A percentile compares a stretch with the other conserved stretches of the same genome.
phyloP scores from a whole-genome alignment of 371 early-diverging fungal genomes.

The Catenaria anguillulae region DNA sequence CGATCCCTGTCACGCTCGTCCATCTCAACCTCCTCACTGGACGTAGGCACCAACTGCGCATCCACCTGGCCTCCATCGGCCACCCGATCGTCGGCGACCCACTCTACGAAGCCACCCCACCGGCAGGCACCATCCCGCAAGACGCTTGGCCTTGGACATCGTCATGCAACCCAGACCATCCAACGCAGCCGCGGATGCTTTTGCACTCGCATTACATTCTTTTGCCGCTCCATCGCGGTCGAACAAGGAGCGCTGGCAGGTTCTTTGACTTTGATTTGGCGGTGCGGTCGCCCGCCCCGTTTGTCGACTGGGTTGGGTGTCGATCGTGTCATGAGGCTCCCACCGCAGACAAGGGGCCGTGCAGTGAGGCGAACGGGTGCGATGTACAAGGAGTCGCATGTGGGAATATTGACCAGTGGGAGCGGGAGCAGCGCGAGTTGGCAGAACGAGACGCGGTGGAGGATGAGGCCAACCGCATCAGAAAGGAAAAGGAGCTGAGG shows the following conservation, averaged over 20 bases:
- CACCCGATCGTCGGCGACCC: constrained; percentile 49
- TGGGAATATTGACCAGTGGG: too few relatives aligned
- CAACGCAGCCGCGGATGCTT: background rate
- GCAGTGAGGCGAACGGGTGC: too few relatives aligned
- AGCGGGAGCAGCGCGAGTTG: too few relatives aligned
- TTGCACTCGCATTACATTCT: constrained; percentile 4
- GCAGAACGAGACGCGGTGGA: too few relatives aligned
- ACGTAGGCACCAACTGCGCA: constrained; percentile 51
- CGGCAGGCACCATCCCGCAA: background rate
- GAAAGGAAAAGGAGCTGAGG: too few relatives aligned
- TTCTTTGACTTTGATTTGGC: background rate
- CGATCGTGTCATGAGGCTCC: too few relatives aligned
- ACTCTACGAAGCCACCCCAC: constrained; percentile 20
- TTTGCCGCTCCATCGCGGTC: background rate
- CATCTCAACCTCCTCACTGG: constrained; percentile 41
- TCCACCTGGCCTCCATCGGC: constrained; percentile 40
- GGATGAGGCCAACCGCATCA: too few relatives aligned
- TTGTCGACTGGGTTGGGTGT: background rate
- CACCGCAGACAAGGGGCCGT: too few relatives aligned
- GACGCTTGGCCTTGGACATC: background rate
- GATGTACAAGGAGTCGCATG: too few relatives aligned
- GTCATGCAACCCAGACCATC: background rate
- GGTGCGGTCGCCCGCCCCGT: background rate
- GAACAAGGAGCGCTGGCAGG: background rate
- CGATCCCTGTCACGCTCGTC: constrained; percentile 24